These are phyloP conservation scores for Colletotrichum viniferum DNA, from an alignment of 2,329 filamentous ascomycete genomes.

Conservation along the genomic window DNA sequence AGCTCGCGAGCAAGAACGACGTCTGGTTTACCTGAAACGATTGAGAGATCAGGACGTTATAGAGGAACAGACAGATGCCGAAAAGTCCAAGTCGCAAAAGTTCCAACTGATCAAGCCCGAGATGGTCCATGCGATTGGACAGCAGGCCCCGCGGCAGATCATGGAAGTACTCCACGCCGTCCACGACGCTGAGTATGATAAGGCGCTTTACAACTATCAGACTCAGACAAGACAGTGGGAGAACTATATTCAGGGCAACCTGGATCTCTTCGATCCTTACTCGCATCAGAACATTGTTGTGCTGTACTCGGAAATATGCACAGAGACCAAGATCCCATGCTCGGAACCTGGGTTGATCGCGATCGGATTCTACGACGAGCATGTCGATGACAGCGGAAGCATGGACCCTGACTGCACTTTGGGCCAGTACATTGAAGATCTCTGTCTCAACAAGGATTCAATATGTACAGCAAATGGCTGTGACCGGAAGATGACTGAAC, in stretches of 20 bases:
- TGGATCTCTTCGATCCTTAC: slow-evolving; percentile 91
- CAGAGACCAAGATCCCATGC: slow-evolving; percentile 90
- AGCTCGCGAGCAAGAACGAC: slow-evolving; percentile 87
- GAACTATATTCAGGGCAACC: slow-evolving; percentile 86
- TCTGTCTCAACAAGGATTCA: slow-evolving; percentile 78
- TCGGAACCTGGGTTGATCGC: slow-evolving; percentile 89
- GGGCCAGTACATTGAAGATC: slow-evolving; percentile 92
- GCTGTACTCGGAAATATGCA: slow-evolving; percentile 92
- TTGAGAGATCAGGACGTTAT: slow-evolving; percentile 77
- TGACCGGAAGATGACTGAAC: slow-evolving; percentile 86
- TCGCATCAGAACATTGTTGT: slow-evolving; percentile 97
- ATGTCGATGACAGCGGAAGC: slow-evolving; percentile 66
- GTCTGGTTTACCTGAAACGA: slow-evolving; percentile 79
- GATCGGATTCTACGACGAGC: slow-evolving; percentile 92
- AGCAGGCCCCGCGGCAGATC: slow-evolving; percentile 82
- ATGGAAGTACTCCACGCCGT: slow-evolving; percentile 94
- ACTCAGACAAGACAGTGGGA: slow-evolving; percentile 98
- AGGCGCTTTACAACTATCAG: slow-evolving; percentile 89
- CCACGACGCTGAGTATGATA: slow-evolving; percentile 96
- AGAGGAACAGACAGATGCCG: slow-evolving; percentile 60
- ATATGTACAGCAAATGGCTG: slow-evolving; percentile 84
- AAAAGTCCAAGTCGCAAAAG: slow-evolving; percentile 68
- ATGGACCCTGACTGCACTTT: slow-evolving; percentile 88
- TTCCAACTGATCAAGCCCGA: slow-evolving; percentile 94
- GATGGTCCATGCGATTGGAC: slow-evolving; percentile 87